These are phyloP conservation scores for Cladophialophora immunda DNA, from an alignment of 2,329 filamentous ascomycete species.

Conservation along the genomic window DNA sequence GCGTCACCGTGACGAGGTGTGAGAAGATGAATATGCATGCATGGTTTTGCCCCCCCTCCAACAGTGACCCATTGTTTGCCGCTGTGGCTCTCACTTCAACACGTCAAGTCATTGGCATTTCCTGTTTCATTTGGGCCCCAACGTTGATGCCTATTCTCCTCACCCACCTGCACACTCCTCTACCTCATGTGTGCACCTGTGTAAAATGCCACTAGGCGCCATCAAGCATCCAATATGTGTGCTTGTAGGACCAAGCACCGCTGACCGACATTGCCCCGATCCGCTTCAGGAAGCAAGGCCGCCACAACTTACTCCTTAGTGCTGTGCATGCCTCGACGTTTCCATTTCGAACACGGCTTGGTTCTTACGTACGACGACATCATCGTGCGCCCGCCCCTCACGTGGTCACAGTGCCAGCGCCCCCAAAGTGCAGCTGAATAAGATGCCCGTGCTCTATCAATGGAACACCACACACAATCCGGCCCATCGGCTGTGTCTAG, in stretches of 20 bases:
- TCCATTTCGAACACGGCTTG: conserved; percentile 8
- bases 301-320: conserved; percentile 3
- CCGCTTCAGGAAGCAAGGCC: conserved; percentile 11
- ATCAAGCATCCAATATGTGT: background rate
- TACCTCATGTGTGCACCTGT: background rate
- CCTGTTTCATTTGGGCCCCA: background rate
- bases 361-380: conserved; percentile 26
- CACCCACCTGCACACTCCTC: background rate
- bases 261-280: conserved; percentile 2
- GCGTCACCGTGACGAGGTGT: background rate
- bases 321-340: background rate
- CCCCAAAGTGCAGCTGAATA: conserved; percentile 5
- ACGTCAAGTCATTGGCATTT: background rate
- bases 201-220: background rate
- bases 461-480: background rate
- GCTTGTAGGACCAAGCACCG: background rate
- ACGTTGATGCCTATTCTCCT: conserved; percentile 12
- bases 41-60: conserved; percentile 1
- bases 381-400: conserved; percentile 28
- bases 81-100: conserved; percentile 13
- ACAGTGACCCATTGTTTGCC: conserved; percentile 3
- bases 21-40: background rate
- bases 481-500: background rate
- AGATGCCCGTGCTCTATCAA: conserved; percentile 1
- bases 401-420: conserved; percentile 15